These are phyloP conservation scores for Aspergillus bombycis DNA, from an alignment of 2,329 filamentous ascomycete genomes.

Conservation along the genomic window DNA sequence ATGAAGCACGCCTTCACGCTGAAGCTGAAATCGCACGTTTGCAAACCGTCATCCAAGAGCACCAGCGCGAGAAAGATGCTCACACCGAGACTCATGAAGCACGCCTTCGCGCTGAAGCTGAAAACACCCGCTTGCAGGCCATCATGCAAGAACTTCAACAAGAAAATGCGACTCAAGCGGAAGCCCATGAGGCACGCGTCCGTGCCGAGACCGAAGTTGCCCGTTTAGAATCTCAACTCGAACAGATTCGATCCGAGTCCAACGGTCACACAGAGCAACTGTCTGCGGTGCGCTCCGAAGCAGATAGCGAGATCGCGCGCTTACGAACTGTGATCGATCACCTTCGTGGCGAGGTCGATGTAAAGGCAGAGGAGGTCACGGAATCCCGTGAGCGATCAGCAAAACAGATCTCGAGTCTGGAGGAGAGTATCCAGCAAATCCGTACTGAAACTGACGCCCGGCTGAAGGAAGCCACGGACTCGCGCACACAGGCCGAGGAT, in stretches of 20 bases:
- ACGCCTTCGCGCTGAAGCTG: constrained; percentile 28
- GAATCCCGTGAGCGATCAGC: constrained; percentile 34
- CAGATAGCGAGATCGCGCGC: constrained; percentile 30
- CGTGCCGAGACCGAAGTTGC: constrained; percentile 21
- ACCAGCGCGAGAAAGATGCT: constrained; percentile 5
- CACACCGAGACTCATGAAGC: constrained; percentile 22
- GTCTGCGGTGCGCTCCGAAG: constrained; percentile 21
- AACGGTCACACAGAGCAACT: constrained; percentile 22
- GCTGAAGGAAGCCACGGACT: constrained; percentile 26
- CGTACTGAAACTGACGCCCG: constrained; percentile 26
- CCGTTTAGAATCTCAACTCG: constrained; percentile 18
- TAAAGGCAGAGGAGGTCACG: constrained; percentile 21
- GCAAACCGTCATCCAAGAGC: constrained; percentile 15
- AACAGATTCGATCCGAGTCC: constrained; percentile 20
- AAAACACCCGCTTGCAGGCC: constrained; percentile 37
- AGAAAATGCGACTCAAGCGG: constrained; percentile 27
- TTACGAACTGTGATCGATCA: constrained; percentile 37
- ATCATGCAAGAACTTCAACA: constrained; percentile 53
- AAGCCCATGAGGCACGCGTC: constrained; percentile 19
- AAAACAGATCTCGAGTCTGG: constrained; percentile 31
- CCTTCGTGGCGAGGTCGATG: constrained; percentile 31
- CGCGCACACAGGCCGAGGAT: constrained; percentile 22
- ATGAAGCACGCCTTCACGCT: constrained; percentile 13
- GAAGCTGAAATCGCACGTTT: constrained; percentile 22
- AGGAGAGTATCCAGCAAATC: constrained; percentile 29